phyloP scores from a whole-genome alignment of 2,329 filamentous ascomycete genomes.

The Cladophialophora chaetospira region DNA sequence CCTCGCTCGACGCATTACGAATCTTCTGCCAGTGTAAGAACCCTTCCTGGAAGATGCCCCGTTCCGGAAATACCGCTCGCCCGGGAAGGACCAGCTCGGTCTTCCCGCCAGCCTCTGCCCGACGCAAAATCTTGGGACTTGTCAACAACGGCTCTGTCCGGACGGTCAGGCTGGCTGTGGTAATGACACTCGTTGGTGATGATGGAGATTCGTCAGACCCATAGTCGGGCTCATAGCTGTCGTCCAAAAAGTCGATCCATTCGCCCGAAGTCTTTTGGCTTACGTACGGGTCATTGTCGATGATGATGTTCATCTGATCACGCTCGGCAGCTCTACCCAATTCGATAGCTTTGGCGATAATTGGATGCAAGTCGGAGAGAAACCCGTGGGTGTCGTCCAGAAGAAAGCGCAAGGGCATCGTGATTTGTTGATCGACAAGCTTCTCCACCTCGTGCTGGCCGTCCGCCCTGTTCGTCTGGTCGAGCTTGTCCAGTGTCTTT shows the following conservation, averaged over 20 bases:
- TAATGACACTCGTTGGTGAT: background rate
- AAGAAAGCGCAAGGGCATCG: background rate
- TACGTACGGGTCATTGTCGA: constrained; percentile 6
- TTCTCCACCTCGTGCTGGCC: background rate
- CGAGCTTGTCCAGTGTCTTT: constrained; percentile 4
- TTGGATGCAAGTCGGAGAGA: background rate
- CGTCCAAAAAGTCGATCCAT: constrained; percentile 2
- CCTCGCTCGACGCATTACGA: background rate
- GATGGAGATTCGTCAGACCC: constrained; percentile 9
- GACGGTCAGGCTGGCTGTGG: background rate
- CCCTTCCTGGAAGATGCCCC: constrained; percentile 3
- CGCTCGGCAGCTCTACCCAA: constrained; percentile 9
- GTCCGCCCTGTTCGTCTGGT: background rate
- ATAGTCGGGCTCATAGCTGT: constrained; percentile 7
- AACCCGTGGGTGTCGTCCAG: background rate
- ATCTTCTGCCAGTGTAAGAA: constrained; percentile 1
- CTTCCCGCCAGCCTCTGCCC: background rate
- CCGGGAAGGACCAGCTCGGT: background rate
- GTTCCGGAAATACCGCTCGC: background rate
- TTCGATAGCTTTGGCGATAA: background rate
- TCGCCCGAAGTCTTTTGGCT: constrained; percentile 1
- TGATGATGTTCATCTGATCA: constrained; percentile 5
- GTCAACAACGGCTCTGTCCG: constrained; percentile 2
- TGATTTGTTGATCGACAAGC: background rate
- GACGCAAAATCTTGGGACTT: constrained; percentile 3